Percentiles rank a stretch among this genome's conserved stretches.
Evolutionary conservation across 139 green algal genomes (phyloP).

Genomic region (Microglena sp.): DNA sequence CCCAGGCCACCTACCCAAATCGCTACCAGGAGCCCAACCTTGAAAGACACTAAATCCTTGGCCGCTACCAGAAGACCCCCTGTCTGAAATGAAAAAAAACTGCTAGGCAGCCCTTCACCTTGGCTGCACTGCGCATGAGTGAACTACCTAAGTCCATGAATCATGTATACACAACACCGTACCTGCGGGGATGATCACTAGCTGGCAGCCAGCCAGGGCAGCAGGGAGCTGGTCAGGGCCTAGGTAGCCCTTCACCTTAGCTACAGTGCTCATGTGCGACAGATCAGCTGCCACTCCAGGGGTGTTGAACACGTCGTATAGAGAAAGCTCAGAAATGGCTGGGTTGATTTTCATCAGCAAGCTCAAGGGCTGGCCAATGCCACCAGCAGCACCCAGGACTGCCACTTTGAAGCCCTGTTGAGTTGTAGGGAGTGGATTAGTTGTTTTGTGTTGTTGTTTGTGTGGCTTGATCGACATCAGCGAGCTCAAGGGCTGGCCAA

Average conservation of each 20-base stretch:
- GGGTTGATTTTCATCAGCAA: constrained; percentile 84
- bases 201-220: constrained; percentile 68
- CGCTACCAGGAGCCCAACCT: too few species aligned
- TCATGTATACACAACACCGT: not conserved
- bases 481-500: constrained; percentile 90
- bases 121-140: too few species aligned
- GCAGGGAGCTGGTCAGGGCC: constrained; percentile 70
- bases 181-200: constrained; percentile 95
- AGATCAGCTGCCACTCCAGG: constrained; percentile 85
- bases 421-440: constrained; percentile 27
- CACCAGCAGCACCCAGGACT: constrained; percentile 87
- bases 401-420: too few species aligned
- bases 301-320: constrained; percentile 92
- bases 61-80: too few species aligned
- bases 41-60: too few species aligned
- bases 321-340: constrained; percentile 53
- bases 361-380: constrained; percentile 92
- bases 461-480: constrained; percentile 76
- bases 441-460: too few species aligned
- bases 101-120: too few species aligned
- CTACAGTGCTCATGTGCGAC: constrained; percentile 84
- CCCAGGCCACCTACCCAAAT: too few species aligned
- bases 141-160: not conserved
- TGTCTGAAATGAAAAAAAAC: too few species aligned
- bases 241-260: constrained; percentile 59